Evolutionary conservation across 2,329 filamentous ascomycete species (phyloP).

Genomic region (Penicillium griseofulvum): DNA sequence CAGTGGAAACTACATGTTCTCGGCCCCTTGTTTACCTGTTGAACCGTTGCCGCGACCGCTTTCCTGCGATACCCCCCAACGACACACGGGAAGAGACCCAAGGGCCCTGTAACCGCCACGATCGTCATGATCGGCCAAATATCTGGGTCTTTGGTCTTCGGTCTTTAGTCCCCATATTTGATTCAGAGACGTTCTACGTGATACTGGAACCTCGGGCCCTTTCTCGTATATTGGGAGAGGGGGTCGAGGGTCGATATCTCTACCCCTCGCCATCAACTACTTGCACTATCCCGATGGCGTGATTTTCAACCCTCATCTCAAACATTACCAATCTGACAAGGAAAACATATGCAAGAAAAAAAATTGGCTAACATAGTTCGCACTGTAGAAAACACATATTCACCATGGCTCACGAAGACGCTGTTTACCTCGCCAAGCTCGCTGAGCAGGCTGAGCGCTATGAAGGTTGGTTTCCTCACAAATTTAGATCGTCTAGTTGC

Average conservation of each 20-base stretch:
- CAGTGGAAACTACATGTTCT: background rate
- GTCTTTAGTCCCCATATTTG: background rate
- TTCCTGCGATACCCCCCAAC: constrained; percentile 12
- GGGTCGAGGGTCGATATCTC: constrained; percentile 7
- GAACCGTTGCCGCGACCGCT: constrained; percentile 26
- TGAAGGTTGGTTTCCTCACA: constrained; percentile 67
- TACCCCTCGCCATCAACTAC: constrained; percentile 24
- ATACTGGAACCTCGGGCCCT: constrained; percentile 5
- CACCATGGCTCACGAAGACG: constrained; percentile 99
- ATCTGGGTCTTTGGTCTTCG: background rate
- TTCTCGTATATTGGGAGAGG: constrained; percentile 1
- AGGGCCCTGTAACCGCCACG: constrained; percentile 5
- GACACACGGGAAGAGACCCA: constrained; percentile 11
- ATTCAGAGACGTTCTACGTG: background rate
- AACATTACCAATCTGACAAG: constrained; percentile 2
- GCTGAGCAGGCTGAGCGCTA: constrained; percentile 99
- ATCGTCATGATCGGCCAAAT: constrained; percentile 15
- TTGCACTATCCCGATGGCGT: constrained; percentile 25
- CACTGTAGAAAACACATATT: constrained; percentile 38
- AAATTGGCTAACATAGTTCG: constrained; percentile 3
- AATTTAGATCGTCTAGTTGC: constrained; percentile 17
- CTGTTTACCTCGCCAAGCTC: constrained; percentile 99
- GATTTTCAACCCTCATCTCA: constrained; percentile 13
- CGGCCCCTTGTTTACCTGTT: constrained; percentile 21
- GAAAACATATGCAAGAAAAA: background rate